Conservation (phyloP, 768 basidiomycete species). For the Rhizopogon roseolus region DNA sequence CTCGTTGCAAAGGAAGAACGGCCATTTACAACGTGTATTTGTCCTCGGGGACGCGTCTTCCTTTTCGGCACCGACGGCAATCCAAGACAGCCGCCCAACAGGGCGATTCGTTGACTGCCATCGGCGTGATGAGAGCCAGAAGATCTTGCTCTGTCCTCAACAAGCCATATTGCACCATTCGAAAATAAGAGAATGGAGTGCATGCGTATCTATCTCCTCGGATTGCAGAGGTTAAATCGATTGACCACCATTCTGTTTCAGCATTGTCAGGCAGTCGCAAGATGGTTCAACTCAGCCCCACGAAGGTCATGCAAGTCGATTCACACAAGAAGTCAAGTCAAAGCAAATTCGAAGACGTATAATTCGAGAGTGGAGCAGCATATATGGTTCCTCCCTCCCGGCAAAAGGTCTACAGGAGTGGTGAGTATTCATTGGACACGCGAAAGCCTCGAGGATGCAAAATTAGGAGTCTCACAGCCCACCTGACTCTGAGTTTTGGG, state of each 20-base stretch:
- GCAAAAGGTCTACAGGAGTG: slow-evolving; percentile 8
- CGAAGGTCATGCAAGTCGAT: neutral
- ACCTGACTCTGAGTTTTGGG: neutral
- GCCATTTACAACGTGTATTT: slow-evolving; percentile 6
- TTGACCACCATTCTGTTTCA: neutral
- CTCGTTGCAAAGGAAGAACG: slow-evolving; percentile 1
- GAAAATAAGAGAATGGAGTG: neutral
- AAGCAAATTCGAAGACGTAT: neutral
- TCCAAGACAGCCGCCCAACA: neutral
- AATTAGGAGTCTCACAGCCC: slow-evolving; percentile 18
- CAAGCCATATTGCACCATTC: neutral
- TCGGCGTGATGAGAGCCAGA: neutral
- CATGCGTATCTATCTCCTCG: neutral
- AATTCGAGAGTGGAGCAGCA: neutral
- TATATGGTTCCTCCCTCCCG: slow-evolving; percentile 1
- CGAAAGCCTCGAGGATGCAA: slow-evolving; percentile 30
- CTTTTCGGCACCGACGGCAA: slow-evolving; percentile 5
- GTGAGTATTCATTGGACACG: slow-evolving; percentile 16
- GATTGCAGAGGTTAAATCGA: neutral
- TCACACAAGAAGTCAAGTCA: neutral
- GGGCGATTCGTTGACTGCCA: neutral
- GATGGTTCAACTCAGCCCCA: neutral
- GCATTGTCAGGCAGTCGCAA: neutral
- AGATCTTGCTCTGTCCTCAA: neutral
- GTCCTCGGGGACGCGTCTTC: slow-evolving; percentile 1